A percentile compares a stretch with the other conserved stretches of the same genome.
These are phyloP conservation scores for Solanum acaule DNA, from an alignment of 257 asterid species.

Conservation along the genomic window DNA sequence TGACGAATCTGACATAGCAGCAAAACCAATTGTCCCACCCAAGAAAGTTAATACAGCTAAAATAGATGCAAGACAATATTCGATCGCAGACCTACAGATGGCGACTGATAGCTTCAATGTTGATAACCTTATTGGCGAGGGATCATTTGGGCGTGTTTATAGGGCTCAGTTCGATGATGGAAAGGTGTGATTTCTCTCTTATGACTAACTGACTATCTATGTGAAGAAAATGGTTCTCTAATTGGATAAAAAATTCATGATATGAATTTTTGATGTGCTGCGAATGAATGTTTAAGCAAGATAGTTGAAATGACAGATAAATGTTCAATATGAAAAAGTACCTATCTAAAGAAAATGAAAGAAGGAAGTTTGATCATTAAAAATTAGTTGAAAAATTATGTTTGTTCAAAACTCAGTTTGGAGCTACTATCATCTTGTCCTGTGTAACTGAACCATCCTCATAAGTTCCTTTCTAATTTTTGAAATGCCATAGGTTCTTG, in stretches of 20 bases:
- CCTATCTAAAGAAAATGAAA: neutral
- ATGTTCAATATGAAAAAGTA: neutral
- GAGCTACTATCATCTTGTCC: neutral
- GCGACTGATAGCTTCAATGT: slow-evolving; percentile 82
- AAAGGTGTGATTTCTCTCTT: slow-evolving; percentile 33
- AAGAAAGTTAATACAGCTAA: slow-evolving; percentile 53
- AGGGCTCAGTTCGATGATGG: slow-evolving; percentile 77
- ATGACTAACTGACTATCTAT: neutral
- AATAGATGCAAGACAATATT: slow-evolving; percentile 50
- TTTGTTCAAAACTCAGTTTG: neutral
- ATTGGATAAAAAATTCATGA: neutral
- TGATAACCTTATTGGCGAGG: slow-evolving; percentile 84
- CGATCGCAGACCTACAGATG: slow-evolving; percentile 87
- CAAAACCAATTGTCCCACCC: slow-evolving; percentile 53
- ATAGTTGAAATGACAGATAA: neutral
- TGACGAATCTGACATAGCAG: slow-evolving; percentile 57
- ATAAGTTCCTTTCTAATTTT: neutral
- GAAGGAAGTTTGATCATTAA: neutral
- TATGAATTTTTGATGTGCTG: neutral
- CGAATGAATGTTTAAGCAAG: neutral
- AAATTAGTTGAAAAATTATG: neutral
- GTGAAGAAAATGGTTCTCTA: neutral
- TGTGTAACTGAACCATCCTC: neutral
- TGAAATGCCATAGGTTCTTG: slow-evolving; percentile 52
- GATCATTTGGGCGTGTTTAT: slow-evolving; percentile 80